A percentile compares a stretch with the other conserved stretches of the same genome.
phyloP scores from a whole-genome alignment of 768 basidiomycete species.

The Russula compacta region DNA sequence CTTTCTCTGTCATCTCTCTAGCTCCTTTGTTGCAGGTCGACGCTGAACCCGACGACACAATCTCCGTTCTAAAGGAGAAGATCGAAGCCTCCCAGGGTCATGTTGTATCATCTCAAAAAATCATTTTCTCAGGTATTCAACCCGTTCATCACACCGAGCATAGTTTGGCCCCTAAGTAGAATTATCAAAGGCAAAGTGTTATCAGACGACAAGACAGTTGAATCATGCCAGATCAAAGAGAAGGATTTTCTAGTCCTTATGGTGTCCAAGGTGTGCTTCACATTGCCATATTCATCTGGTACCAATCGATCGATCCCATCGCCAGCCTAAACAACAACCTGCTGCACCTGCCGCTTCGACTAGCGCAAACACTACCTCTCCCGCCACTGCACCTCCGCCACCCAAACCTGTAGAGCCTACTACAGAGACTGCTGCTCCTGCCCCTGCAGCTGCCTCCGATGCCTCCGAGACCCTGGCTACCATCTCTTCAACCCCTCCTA shows the following conservation, averaged over 20 bases:
- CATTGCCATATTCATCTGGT: background rate
- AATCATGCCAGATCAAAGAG: conserved; percentile 87
- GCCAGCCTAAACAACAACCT: conserved; percentile 40
- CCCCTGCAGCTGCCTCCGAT: conserved; percentile 29
- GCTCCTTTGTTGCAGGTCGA: conserved; percentile 46
- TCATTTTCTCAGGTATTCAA: conserved; percentile 85
- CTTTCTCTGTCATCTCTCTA: background rate
- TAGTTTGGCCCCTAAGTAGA: conserved; percentile 1
- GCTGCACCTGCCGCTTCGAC: conserved; percentile 32
- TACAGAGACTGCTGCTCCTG: conserved; percentile 24
- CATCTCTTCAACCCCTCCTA: conserved; percentile 26
- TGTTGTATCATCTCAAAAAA: conserved; percentile 68
- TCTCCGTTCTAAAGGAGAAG: conserved; percentile 75
- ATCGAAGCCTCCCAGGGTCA: conserved; percentile 72
- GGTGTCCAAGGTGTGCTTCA: conserved; percentile 79
- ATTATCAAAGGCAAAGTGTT: conserved; percentile 74
- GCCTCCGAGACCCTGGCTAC: conserved; percentile 28
- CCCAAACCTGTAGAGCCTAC: conserved; percentile 25
- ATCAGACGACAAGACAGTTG: conserved; percentile 78
- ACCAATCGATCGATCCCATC: background rate
- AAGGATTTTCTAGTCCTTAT: conserved; percentile 99
- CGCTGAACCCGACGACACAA: conserved; percentile 63
- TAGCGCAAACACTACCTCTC: conserved; percentile 26
- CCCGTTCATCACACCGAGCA: conserved; percentile 6
- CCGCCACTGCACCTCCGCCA: conserved; percentile 23